Percentiles rank a stretch among this genome's conserved stretches.
These are phyloP conservation scores for Bisporella sp. DNA, from an alignment of 2,329 filamentous ascomycete species.

Conservation along the genomic window DNA sequence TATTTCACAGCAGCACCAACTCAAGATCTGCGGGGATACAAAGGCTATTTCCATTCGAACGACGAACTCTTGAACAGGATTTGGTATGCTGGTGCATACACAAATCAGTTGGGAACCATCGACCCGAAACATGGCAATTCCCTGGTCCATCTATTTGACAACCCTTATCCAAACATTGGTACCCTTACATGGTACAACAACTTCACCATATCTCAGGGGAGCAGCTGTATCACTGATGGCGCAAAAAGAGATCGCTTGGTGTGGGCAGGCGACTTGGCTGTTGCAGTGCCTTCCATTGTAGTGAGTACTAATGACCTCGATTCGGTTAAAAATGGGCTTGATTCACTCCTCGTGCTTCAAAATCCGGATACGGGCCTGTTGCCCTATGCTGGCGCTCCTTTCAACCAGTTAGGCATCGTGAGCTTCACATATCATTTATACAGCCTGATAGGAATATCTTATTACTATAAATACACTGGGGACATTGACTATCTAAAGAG, in stretches of 20 bases:
- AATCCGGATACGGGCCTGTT: slow-evolving; percentile 17
- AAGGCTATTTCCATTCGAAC: slow-evolving; percentile 45
- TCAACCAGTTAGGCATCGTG: slow-evolving; percentile 23
- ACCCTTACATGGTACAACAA: slow-evolving; percentile 23
- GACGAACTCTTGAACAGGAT: slow-evolving; percentile 45
- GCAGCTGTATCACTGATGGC: slow-evolving; percentile 37
- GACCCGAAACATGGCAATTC: slow-evolving; percentile 27
- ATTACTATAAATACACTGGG: slow-evolving; percentile 50
- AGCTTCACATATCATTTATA: slow-evolving; percentile 49
- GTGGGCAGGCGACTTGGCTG: slow-evolving; percentile 43
- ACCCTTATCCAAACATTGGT: slow-evolving; percentile 33
- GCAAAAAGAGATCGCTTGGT: slow-evolving; percentile 53
- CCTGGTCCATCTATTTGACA: slow-evolving; percentile 22
- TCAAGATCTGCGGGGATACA: slow-evolving; percentile 38
- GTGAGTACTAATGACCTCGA: slow-evolving; percentile 47
- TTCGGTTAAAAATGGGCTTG: slow-evolving; percentile 38
- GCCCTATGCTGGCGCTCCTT: slow-evolving; percentile 20
- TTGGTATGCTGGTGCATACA: slow-evolving; percentile 45
- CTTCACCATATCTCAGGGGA: background rate
- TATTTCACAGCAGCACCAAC: slow-evolving; percentile 22
- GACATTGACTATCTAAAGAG: slow-evolving; percentile 40
- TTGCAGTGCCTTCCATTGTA: slow-evolving; percentile 46
- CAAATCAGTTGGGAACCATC: slow-evolving; percentile 27
- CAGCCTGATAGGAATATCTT: slow-evolving; percentile 51
- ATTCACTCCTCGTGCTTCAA: slow-evolving; percentile 31